phyloP scores from a whole-genome alignment of 495 filamentous ascomycete genomes.

The Margaritispora aquatica region DNA sequence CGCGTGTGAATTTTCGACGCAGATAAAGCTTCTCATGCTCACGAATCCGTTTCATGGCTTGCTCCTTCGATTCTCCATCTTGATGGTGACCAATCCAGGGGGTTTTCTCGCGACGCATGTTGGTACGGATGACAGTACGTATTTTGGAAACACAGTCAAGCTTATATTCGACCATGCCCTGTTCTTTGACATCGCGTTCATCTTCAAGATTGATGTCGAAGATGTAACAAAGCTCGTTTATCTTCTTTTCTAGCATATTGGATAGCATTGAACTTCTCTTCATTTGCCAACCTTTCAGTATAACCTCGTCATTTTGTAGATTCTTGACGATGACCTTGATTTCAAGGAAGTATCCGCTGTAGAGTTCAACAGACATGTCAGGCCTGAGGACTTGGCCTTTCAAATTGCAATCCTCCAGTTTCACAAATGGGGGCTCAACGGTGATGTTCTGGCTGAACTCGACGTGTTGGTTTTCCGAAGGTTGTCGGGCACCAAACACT shows the following conservation, averaged over 20 bases:
- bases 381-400: neutral
- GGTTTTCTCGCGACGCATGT: slow-evolving; percentile 32
- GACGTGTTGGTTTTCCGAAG: no score
- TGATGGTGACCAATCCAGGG: neutral
- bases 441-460: neutral
- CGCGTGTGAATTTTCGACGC: slow-evolving; percentile 22
- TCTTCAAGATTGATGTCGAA: slow-evolving; percentile 38
- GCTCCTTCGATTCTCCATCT: slow-evolving; percentile 13
- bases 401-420: no score
- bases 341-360: slow-evolving; percentile 29
- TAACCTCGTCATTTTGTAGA: slow-evolving; percentile 19
- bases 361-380: slow-evolving; percentile 9
- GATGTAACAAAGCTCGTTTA: slow-evolving; percentile 51
- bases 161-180: slow-evolving; percentile 38
- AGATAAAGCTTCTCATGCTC: slow-evolving; percentile 16
- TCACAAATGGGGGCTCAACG: no score
- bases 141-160: slow-evolving; percentile 26
- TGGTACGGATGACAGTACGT: slow-evolving; percentile 47
- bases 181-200: slow-evolving; percentile 26
- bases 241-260: slow-evolving; percentile 22
- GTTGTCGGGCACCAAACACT: no score
- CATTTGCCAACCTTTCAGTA: slow-evolving; percentile 35
- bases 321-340: slow-evolving; percentile 33
- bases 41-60: slow-evolving; percentile 20
- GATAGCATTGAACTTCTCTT: slow-evolving; percentile 30